Conservation (phyloP, 2,329 filamentous ascomycete genomes). For the Cyclaneusma minus region DNA sequence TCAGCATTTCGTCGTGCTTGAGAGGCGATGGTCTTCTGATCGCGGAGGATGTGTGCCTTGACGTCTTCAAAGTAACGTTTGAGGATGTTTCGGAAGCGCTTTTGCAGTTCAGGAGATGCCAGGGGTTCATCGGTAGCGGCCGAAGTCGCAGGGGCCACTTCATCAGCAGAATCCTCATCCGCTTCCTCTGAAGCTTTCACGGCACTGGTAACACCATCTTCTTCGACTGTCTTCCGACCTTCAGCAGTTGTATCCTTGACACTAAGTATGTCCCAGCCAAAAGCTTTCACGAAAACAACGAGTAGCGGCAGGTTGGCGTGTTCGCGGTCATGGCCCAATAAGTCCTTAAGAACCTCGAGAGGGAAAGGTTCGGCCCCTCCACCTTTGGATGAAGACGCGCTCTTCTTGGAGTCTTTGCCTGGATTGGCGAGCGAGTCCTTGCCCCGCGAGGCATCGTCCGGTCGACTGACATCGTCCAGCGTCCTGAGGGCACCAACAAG, state of each 20-base stretch:
- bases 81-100: slow-evolving; percentile 75
- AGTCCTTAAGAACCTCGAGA: slow-evolving; percentile 91
- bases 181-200: slow-evolving; percentile 24
- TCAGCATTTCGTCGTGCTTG: slow-evolving; percentile 93
- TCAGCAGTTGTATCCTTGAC: slow-evolving; percentile 57
- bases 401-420: slow-evolving; percentile 42
- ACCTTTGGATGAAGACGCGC: slow-evolving; percentile 39
- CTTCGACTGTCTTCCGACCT: slow-evolving; percentile 69
- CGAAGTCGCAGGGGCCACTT: slow-evolving; percentile 27
- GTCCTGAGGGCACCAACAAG: slow-evolving; percentile 78
- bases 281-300: slow-evolving; percentile 90
- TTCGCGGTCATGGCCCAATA: slow-evolving; percentile 85
- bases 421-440: slow-evolving; percentile 30
- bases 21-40: slow-evolving; percentile 74
- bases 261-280: slow-evolving; percentile 88
- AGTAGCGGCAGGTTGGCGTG: slow-evolving; percentile 82
- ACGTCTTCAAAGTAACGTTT: slow-evolving; percentile 86
- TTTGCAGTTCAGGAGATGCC: slow-evolving; percentile 59
- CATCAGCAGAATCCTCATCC: slow-evolving; percentile 32
- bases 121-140: slow-evolving; percentile 54
- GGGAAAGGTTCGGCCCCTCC: slow-evolving; percentile 81
- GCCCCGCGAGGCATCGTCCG: slow-evolving; percentile 40
- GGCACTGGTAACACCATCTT: slow-evolving; percentile 53
- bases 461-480: slow-evolving; percentile 48
- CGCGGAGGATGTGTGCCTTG: slow-evolving; percentile 72